Evolutionary conservation across 768 basidiomycete genomes (phyloP).

Genomic region (Mycena olivaceomarginata): DNA sequence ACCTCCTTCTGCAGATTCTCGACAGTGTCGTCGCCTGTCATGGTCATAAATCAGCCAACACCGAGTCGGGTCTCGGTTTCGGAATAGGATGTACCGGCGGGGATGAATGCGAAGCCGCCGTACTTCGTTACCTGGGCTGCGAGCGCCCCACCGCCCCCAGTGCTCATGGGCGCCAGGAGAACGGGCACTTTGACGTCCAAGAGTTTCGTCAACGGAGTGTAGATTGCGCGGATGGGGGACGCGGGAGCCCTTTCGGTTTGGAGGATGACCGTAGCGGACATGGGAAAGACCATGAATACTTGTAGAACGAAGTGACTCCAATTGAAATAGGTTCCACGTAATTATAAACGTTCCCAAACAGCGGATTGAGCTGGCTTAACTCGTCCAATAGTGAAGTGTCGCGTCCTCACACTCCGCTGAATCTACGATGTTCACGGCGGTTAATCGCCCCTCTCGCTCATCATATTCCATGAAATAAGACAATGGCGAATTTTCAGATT

Average conservation of each 20-base stretch:
- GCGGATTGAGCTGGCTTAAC: neutral
- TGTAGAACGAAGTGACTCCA: neutral
- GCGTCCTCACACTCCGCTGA: neutral
- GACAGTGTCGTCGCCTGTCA: slow-evolving; percentile 13
- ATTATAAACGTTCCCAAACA: neutral
- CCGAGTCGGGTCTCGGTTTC: neutral
- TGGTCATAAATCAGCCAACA: neutral
- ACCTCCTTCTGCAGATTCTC: slow-evolving; percentile 23
- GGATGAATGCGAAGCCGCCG: neutral
- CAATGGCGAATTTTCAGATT: slow-evolving; percentile 12
- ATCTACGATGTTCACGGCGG: neutral
- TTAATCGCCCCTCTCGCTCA: neutral
- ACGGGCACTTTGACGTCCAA: slow-evolving; percentile 13
- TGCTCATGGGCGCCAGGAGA: slow-evolving; percentile 18
- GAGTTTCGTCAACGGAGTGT: slow-evolving; percentile 12
- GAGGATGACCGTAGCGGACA: neutral
- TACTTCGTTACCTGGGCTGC: neutral
- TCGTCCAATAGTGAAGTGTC: neutral
- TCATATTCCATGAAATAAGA: slow-evolving; percentile 4
- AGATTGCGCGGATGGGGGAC: neutral
- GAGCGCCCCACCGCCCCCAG: slow-evolving; percentile 11
- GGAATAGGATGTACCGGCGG: neutral
- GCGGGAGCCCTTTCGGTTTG: neutral
- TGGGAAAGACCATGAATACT: neutral
- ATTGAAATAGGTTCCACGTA: neutral